Conservation (phyloP, 176 grass and related monocot genomes). For the Oryza coarctata region DNA sequence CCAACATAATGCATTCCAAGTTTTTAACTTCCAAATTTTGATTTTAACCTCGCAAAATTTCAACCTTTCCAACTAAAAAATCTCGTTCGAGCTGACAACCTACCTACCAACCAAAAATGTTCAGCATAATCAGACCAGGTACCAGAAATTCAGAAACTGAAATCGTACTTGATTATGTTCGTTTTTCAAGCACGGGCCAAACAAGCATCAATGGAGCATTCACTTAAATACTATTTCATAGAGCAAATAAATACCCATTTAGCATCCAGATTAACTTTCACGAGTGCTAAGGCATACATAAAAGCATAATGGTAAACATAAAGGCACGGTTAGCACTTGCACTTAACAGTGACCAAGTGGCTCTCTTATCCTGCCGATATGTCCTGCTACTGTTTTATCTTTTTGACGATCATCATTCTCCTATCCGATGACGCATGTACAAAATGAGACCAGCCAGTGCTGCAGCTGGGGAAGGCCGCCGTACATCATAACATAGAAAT, state of each 20-base stretch:
- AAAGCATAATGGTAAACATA: background rate
- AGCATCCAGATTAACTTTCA: background rate
- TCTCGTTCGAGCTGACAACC: too few relatives aligned
- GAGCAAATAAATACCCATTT: background rate
- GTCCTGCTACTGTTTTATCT: background rate
- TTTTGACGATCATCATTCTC: background rate
- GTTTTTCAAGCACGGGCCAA: background rate
- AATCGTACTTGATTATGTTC: background rate
- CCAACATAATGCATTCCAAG: background rate
- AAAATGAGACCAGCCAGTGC: constrained; percentile 35
- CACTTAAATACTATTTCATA: background rate
- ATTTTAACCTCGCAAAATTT: background rate
- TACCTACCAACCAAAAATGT: too few relatives aligned
- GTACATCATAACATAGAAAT: background rate
- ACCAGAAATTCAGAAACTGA: background rate
- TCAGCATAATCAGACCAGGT: too few relatives aligned
- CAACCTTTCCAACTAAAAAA: too few relatives aligned
- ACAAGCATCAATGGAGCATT: background rate
- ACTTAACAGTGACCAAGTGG: background rate
- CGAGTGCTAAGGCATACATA: background rate
- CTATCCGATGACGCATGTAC: constrained; percentile 44
- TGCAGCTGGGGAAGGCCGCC: background rate
- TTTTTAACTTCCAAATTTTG: background rate
- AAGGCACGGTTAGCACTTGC: background rate
- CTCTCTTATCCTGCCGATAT: background rate